phyloP scores from a whole-genome alignment of 768 basidiomycete genomes.

The Suillus sp. region DNA sequence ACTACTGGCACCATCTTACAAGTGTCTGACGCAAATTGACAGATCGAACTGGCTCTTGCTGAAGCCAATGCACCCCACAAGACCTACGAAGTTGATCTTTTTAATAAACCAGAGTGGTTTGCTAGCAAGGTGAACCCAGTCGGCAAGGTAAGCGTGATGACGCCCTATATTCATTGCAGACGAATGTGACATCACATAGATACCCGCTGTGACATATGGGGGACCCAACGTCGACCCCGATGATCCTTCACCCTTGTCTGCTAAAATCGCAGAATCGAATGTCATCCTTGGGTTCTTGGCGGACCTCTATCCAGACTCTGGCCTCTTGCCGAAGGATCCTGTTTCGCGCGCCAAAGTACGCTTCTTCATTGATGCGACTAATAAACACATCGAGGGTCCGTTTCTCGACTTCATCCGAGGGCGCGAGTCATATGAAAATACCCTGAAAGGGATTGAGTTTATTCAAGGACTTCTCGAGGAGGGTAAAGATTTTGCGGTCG shows the following conservation, averaged over 20 bases:
- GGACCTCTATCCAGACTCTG: slow-evolving; percentile 49
- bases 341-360: slow-evolving; percentile 56
- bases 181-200: slow-evolving; percentile 31
- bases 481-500: slow-evolving; percentile 37
- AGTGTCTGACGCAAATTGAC: not conserved
- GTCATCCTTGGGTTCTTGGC: slow-evolving; percentile 65
- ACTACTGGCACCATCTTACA: not conserved
- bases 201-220: slow-evolving; percentile 59
- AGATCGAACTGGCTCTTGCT: slow-evolving; percentile 57
- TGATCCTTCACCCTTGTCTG: slow-evolving; percentile 52
- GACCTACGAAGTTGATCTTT: slow-evolving; percentile 57
- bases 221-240: slow-evolving; percentile 56
- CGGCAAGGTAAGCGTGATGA: slow-evolving; percentile 48
- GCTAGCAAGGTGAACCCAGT: slow-evolving; percentile 57
- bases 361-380: slow-evolving; percentile 58
- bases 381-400: slow-evolving; percentile 31
- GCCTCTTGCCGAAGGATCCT: slow-evolving; percentile 53
- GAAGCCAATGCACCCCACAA: slow-evolving; percentile 51
- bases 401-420: slow-evolving; percentile 28
- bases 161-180: not conserved
- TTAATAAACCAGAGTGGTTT: slow-evolving; percentile 68
- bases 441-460: slow-evolving; percentile 45
- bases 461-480: slow-evolving; percentile 55
- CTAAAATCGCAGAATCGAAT: slow-evolving; percentile 61
- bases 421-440: slow-evolving; percentile 40